A percentile compares a stretch with the other conserved stretches of the same genome.
Evolutionary conservation across 1,284 basidiomycete species (phyloP).

Genomic region (Termitomyces sp.): DNA sequence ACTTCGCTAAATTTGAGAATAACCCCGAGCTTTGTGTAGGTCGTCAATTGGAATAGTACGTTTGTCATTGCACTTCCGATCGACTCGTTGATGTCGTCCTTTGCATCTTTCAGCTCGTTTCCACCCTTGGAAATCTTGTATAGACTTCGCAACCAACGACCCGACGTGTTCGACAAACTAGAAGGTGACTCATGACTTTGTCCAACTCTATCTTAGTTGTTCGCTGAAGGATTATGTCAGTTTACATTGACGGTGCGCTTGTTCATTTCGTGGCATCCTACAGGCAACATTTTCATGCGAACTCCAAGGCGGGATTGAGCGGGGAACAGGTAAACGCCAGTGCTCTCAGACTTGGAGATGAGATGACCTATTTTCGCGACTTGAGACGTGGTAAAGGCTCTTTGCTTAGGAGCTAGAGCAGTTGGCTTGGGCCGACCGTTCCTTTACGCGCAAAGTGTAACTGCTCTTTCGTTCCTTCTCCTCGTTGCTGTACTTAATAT

Average conservation of each 20-base stretch:
- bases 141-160: conserved; percentile 63
- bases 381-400: conserved; percentile 81
- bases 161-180: conserved; percentile 68
- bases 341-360: background rate
- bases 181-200: conserved; percentile 46
- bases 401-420: conserved; percentile 86
- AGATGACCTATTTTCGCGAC: background rate
- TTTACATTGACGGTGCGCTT: conserved; percentile 75
- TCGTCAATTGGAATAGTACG: conserved; percentile 79
- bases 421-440: conserved; percentile 89
- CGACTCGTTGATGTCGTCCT: background rate
- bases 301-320: conserved; percentile 58
- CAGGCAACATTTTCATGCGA: background rate
- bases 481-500: background rate
- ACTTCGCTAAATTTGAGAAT: conserved; percentile 12
- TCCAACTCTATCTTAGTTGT: background rate
- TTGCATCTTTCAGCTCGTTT: conserved; percentile 43
- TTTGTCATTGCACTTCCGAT: conserved; percentile 6
- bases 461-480: background rate
- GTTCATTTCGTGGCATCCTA: background rate
- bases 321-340: conserved; percentile 65
- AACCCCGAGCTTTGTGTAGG: conserved; percentile 32
- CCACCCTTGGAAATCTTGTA: conserved; percentile 76
- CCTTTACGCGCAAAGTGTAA: conserved; percentile 85
- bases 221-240: conserved; percentile 27